Evolutionary conservation across 176 grass and related monocot species (phyloP).

Genomic region (Avena insularis): DNA sequence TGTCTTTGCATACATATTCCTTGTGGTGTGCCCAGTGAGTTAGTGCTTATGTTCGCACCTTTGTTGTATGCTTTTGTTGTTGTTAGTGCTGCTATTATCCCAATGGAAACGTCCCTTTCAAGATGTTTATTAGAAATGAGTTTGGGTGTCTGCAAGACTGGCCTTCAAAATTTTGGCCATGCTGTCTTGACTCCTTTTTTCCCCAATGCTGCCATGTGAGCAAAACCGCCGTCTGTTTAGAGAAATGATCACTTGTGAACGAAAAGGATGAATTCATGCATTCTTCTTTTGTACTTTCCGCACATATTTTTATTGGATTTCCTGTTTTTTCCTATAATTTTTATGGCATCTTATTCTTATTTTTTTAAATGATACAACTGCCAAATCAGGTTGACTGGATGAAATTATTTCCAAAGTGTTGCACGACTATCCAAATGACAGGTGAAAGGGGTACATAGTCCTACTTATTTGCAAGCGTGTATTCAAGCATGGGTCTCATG

Average conservation of each 20-base stretch:
- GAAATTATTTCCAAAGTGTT: neutral
- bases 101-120: neutral
- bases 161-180: neutral
- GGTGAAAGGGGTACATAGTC: neutral
- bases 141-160: neutral
- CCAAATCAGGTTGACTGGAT: neutral
- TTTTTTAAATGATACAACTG: neutral
- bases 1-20: constrained; percentile 21
- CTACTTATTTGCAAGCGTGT: neutral
- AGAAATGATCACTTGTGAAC: neutral
- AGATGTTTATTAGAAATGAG: neutral
- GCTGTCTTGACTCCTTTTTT: neutral
- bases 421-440: neutral
- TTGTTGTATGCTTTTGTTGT: neutral
- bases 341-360: neutral
- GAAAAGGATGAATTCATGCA: neutral
- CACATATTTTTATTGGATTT: neutral
- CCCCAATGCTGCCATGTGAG: neutral
- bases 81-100: neutral
- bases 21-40: neutral
- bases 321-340: neutral
- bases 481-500: neutral
- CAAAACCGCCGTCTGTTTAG: neutral
- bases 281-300: neutral
- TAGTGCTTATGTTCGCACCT: neutral